A percentile compares a stretch with the other conserved stretches of the same genome.
These are phyloP conservation scores for Colletotrichum simmondsii DNA, from an alignment of 2,329 filamentous ascomycete species.

Conservation along the genomic window DNA sequence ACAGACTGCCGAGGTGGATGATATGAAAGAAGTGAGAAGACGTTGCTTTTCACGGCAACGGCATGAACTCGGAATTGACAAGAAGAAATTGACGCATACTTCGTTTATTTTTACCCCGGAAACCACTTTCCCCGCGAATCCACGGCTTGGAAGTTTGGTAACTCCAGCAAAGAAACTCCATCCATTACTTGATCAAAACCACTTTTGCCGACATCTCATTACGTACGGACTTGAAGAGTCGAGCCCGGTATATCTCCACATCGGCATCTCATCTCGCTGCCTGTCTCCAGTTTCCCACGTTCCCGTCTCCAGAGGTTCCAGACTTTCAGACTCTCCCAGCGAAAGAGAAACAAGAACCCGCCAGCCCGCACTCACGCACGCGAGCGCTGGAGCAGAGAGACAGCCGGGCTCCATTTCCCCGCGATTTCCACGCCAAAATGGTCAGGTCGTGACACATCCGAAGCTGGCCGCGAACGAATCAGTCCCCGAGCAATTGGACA, in stretches of 20 bases:
- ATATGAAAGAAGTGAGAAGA: neutral
- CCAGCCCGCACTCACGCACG: neutral
- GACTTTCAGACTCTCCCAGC: neutral
- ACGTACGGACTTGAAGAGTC: slow-evolving; percentile 15
- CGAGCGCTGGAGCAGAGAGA: neutral
- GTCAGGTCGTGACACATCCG: neutral
- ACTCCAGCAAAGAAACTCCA: slow-evolving; percentile 6
- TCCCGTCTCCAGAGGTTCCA: neutral
- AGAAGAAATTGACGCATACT: neutral
- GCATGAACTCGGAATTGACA: neutral
- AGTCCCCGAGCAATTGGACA: neutral
- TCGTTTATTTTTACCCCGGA: neutral
- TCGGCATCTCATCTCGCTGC: slow-evolving; percentile 1
- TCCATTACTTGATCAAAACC: slow-evolving; percentile 32
- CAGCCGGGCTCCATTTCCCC: neutral
- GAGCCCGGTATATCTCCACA: neutral
- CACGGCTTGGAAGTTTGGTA: slow-evolving; percentile 5
- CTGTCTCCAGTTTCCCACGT: neutral
- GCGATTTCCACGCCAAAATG: neutral
- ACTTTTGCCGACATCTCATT: slow-evolving; percentile 12
- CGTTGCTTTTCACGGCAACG: neutral
- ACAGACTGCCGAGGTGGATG: too few species aligned
- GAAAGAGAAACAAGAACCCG: neutral
- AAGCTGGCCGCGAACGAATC: slow-evolving; percentile 13
- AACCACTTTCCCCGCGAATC: slow-evolving; percentile 31